These are phyloP conservation scores for Bolboschoenus planiculmis DNA, from an alignment of 176 grass and related monocot genomes.

Conservation along the genomic window DNA sequence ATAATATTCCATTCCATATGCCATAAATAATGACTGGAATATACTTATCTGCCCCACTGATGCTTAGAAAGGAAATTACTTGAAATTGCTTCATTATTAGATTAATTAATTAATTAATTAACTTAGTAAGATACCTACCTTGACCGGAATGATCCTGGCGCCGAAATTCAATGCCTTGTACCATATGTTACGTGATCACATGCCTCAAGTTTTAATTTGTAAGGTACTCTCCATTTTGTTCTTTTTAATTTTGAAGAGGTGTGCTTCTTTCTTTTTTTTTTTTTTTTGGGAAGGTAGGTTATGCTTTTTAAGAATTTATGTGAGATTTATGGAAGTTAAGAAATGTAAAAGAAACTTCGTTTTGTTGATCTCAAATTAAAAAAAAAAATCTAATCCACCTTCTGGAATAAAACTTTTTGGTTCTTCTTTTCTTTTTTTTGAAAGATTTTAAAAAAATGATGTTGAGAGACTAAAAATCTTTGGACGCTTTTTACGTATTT, in stretches of 20 bases:
- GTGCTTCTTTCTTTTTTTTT: background rate
- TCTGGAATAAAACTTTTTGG: background rate
- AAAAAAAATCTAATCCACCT: background rate
- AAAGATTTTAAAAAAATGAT: no score
- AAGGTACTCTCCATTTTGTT: background rate
- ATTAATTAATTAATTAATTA: background rate
- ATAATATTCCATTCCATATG: background rate
- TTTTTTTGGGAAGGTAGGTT: background rate
- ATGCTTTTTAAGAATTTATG: background rate
- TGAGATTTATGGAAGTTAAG: background rate
- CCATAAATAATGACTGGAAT: background rate
- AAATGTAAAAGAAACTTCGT: no score
- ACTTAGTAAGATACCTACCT: slow-evolving; percentile 2
- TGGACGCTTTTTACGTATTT: no score
- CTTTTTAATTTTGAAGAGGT: no score
- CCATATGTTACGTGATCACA: background rate
- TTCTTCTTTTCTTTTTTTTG: background rate
- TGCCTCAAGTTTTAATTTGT: background rate
- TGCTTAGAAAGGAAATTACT: background rate
- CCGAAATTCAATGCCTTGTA: slow-evolving; percentile 2
- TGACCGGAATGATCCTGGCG: background rate
- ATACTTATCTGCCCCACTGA: background rate
- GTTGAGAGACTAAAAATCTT: no score
- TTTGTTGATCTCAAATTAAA: background rate
- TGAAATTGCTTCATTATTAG: no score